Evolutionary conservation across 257 asterid genomes (phyloP), one percentile per base, ranked within the genome.

Genomic region (Scutellaria minor): DNA sequence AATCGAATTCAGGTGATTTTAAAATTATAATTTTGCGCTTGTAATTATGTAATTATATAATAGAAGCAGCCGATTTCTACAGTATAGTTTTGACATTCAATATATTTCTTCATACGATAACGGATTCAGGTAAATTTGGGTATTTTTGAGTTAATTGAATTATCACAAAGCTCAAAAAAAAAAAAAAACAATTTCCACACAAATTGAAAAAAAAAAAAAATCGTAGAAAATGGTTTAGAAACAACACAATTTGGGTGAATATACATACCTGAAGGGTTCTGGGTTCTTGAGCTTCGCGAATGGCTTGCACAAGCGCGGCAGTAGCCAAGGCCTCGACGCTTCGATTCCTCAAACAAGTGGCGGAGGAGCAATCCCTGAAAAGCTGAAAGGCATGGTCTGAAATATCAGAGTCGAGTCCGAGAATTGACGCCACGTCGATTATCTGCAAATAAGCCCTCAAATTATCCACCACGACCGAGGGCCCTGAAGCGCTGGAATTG

Each of bases 291-390:
- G 97, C 99, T 83, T 94, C 99, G 51, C 99, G 84, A 48, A 91
- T 94, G 50, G 99, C 97, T 80, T 92, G 98, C 37, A 94, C 97
- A 11, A 94, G 88, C 2, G 99, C 96, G 42, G 99, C 98, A 27
- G 99, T 91, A 46, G 99, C 99, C 13, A 94, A 86, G 48, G 99
- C 99, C 84, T 94, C 99, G 5, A 94, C 96, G 61, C 99, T 94
- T 27, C 97, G 90, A 84, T 94, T 94, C 85, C 99, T 88, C 84
- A 94, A 83, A 72, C 97, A 91, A 40, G 97, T 91, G 20, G 97
- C 97, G 1, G 96, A 85, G 18, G 97, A 91, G 71, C 99, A 94
- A 79, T 94, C 97, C 82, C 99, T 84, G 55, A 94, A 94, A n/a
- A 94, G 87, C 93, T 89, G 97, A 85, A 94, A 94, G 31, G 99